A percentile compares a stretch with the other conserved stretches of the same genome.
Conservation (phyloP, 2,329 filamentous ascomycete genomes). For the Botrytis squamosa region DNA sequence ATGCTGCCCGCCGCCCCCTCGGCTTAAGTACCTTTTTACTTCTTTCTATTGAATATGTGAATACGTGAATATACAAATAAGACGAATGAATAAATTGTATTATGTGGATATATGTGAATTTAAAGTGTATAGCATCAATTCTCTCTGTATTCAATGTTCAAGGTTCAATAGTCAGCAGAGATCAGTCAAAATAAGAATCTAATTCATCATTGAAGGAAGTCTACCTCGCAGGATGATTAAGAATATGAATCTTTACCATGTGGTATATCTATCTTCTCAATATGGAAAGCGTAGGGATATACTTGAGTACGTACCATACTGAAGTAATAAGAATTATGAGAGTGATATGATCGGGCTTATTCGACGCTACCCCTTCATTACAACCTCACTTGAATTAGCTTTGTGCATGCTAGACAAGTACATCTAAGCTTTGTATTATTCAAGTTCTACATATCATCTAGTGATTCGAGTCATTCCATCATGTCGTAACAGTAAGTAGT, state of each 20-base stretch:
- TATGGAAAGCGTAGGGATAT: not conserved
- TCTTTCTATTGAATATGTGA: not conserved
- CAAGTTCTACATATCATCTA: not conserved
- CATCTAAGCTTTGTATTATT: not conserved
- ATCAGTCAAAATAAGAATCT: not conserved
- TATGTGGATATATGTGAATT: no score
- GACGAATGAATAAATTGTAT: not conserved
- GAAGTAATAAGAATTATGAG: not conserved
- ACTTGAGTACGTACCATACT: not conserved
- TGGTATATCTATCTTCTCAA: not conserved
- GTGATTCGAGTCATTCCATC: not conserved
- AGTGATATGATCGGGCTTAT: not conserved
- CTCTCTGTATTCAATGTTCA: not conserved
- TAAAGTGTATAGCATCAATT: not conserved
- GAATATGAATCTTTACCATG: not conserved
- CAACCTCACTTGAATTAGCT: not conserved
- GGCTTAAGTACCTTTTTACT: not conserved
- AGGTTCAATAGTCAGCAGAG: not conserved
- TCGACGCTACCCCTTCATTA: not conserved
- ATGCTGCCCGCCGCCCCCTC: conserved; percentile 8
- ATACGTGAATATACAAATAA: not conserved
- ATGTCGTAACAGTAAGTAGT: not conserved
- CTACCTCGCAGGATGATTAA: not conserved
- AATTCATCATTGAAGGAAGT: not conserved
- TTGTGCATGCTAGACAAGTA: not conserved